Evolutionary conservation across 179 eudicot species (phyloP).

Genomic region (Pouteria campechiana): DNA sequence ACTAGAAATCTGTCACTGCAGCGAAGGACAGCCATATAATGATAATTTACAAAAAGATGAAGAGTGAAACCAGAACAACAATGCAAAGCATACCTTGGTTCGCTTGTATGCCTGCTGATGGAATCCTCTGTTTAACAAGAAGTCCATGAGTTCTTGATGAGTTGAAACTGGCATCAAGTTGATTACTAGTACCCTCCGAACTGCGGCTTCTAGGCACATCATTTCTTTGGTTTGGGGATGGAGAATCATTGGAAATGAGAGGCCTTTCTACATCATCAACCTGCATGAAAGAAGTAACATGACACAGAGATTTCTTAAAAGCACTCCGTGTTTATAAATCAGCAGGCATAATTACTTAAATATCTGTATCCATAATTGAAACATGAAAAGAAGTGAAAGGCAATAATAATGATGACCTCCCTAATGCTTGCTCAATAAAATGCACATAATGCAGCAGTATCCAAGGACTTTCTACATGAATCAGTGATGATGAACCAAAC

Average conservation of each 20-base stretch:
- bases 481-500: no score
- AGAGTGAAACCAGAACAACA: neutral
- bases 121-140: constrained; percentile 30
- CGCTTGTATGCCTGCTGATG: constrained; percentile 34
- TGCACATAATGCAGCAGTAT: no score
- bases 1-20: neutral
- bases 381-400: no score
- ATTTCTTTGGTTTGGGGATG: constrained; percentile 21
- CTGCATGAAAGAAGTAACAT: constrained; percentile 21
- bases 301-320: no score
- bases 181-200: constrained; percentile 21
- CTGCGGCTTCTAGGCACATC: constrained; percentile 24
- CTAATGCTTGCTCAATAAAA: no score
- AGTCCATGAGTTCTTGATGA: constrained; percentile 33
- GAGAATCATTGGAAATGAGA: constrained; percentile 54
- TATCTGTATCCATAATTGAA: no score
- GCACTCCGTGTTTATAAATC: no score
- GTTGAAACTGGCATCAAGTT: constrained; percentile 25
- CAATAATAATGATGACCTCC: no score
- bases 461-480: no score
- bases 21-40: neutral
- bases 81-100: constrained; percentile 39
- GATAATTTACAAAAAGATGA: neutral
- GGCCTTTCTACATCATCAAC: constrained; percentile 86
- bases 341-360: no score